Percentiles rank a stretch among this genome's conserved stretches.
Conservation (phyloP, 2,329 filamentous ascomycete genomes). For the Didymellaceae sp. region DNA sequence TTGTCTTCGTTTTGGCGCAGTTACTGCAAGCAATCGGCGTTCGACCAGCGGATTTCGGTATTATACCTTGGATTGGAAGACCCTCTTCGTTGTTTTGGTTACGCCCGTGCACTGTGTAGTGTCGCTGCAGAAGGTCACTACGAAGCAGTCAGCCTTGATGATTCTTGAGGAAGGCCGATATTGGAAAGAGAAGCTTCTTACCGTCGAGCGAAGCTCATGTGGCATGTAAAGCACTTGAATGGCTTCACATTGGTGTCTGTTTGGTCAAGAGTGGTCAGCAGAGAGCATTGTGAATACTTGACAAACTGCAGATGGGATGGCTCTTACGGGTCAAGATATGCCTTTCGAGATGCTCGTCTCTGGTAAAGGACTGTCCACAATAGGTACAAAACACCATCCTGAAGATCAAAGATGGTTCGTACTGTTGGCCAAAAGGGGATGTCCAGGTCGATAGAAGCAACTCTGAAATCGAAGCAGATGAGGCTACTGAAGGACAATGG, state of each 20-base stretch:
- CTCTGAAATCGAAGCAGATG: conserved; percentile 4
- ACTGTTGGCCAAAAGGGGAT: conserved; percentile 4
- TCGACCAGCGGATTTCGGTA: conserved; percentile 59
- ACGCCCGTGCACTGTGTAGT: conserved; percentile 60
- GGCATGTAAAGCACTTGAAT: conserved; percentile 62
- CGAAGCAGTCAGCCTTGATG: conserved; percentile 19
- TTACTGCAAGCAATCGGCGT: conserved; percentile 62
- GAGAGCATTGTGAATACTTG: conserved; percentile 1
- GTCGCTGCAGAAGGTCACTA: conserved; percentile 59
- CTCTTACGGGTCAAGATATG: conserved; percentile 59
- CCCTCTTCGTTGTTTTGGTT: conserved; percentile 58
- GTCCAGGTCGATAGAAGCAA: conserved; percentile 13
- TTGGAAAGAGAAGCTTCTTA: conserved; percentile 38
- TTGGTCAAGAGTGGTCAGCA: conserved; percentile 13
- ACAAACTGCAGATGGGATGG: neutral
- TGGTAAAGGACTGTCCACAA: conserved; percentile 60
- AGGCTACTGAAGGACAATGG: neutral
- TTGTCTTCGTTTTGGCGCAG: conserved; percentile 62
- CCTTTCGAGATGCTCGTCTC: conserved; percentile 60
- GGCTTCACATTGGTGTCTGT: conserved; percentile 62
- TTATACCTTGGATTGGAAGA: conserved; percentile 57
- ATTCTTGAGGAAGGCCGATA: neutral
- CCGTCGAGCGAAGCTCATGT: conserved; percentile 62
- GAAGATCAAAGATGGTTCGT: conserved; percentile 3
- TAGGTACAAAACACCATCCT: conserved; percentile 62